Conservation (phyloP, 768 basidiomycete genomes). For the Suillus variegatus region DNA sequence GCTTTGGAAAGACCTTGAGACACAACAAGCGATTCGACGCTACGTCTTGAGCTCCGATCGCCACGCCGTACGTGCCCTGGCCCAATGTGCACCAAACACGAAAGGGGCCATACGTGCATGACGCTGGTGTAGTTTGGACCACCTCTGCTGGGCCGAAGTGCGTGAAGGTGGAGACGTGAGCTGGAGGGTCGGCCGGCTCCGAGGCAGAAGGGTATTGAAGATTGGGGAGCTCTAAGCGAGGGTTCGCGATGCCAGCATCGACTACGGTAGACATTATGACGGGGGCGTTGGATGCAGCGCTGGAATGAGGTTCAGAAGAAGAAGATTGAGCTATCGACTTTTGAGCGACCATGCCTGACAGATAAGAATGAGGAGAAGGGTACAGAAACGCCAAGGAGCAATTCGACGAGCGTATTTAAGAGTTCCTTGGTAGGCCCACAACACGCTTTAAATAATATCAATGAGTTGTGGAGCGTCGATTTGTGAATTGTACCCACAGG, state of each 20-base stretch:
- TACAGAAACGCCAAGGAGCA: background rate
- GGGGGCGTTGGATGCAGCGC: background rate
- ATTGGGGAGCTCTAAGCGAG: background rate
- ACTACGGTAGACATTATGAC: background rate
- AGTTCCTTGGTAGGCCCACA: background rate
- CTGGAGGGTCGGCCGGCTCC: background rate
- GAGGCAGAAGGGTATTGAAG: background rate
- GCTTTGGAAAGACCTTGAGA: slow-evolving; percentile 37
- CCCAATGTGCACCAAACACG: slow-evolving; percentile 20
- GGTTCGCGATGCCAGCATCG: background rate
- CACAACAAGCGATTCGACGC: slow-evolving; percentile 36
- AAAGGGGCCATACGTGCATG: slow-evolving; percentile 23
- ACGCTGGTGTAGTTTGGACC: no score
- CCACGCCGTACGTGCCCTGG: slow-evolving; percentile 19
- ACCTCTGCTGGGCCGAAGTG: no score
- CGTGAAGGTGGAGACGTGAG: no score
- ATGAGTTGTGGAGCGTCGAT: slow-evolving; percentile 12
- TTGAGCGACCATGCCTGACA: slow-evolving; percentile 12
- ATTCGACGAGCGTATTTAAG: background rate
- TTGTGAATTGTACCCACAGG: background rate
- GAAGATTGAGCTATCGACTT: slow-evolving; percentile 7
- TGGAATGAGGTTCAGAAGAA: background rate
- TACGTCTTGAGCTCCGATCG: slow-evolving; percentile 26
- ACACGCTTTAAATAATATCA: background rate
- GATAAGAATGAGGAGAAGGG: background rate